Evolutionary conservation across 116 monocot genomes (phyloP).

Genomic region (Papilionanthe hybrid): DNA sequence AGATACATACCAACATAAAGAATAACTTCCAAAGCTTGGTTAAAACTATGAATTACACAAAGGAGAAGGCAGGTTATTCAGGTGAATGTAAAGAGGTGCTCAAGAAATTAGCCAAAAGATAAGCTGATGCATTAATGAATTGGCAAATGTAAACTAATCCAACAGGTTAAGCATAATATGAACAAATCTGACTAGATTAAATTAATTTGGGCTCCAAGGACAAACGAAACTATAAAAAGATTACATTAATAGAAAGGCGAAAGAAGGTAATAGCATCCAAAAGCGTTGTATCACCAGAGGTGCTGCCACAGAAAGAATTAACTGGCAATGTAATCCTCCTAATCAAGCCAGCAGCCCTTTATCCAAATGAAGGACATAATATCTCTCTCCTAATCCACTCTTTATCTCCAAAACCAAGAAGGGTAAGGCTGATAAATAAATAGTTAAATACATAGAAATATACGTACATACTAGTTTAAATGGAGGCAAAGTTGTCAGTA

Average conservation of each 20-base stretch:
- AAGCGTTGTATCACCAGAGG: background rate
- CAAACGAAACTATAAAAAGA: background rate
- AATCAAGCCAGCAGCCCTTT: background rate
- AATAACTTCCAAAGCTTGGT: background rate
- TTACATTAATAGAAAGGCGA: background rate
- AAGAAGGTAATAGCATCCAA: background rate
- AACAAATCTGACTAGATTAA: background rate
- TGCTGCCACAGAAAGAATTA: background rate
- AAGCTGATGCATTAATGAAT: background rate
- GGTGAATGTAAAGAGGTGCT: background rate
- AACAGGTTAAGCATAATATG: background rate
- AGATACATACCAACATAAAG: background rate
- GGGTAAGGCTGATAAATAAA: background rate
- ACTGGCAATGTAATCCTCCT: background rate
- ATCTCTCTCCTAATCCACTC: background rate
- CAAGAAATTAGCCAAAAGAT: background rate
- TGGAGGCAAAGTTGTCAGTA: background rate
- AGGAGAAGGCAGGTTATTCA: background rate
- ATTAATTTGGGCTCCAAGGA: background rate
- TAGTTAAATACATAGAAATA: too few relatives aligned
- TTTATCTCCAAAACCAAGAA: slow-evolving; percentile 1
- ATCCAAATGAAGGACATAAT: background rate
- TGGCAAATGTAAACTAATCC: slow-evolving; percentile 2
- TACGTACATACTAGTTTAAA: background rate
- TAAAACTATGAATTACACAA: background rate